phyloP scores from a whole-genome alignment of 1,284 basidiomycete species.

The Xerocomus minutiporus region DNA sequence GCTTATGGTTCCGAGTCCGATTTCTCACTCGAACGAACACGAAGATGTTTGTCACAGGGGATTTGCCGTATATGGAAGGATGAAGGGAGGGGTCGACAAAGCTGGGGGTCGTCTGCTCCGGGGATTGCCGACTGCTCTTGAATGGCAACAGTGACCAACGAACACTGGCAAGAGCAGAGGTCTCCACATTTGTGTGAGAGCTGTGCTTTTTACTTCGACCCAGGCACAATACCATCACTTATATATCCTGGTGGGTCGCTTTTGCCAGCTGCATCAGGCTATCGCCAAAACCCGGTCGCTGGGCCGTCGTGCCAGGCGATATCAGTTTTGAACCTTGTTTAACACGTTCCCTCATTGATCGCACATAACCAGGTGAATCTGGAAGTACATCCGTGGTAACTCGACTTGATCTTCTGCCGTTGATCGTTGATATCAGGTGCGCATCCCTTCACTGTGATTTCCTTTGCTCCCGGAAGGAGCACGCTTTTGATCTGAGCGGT shows the following conservation, averaged over 20 bases:
- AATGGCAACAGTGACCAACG: background rate
- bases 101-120: constrained; percentile 10
- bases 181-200: background rate
- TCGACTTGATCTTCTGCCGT: background rate
- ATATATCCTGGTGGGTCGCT: constrained; percentile 5
- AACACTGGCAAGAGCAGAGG: background rate
- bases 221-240: constrained; percentile 15
- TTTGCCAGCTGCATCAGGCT: constrained; percentile 7
- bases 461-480: constrained; percentile 3
- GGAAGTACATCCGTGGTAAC: constrained; percentile 5
- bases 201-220: constrained; percentile 15
- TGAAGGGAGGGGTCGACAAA: constrained; percentile 7
- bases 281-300: constrained; percentile 16
- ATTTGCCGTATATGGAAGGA: constrained; percentile 4
- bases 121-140: constrained; percentile 15
- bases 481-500: constrained; percentile 2
- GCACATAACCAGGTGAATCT: background rate
- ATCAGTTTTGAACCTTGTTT: constrained; percentile 14
- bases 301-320: constrained; percentile 14
- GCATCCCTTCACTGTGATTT: background rate
- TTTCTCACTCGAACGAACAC: constrained; percentile 14
- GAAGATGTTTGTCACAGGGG: constrained; percentile 8
- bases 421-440: constrained; percentile 8
- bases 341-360: constrained; percentile 10
- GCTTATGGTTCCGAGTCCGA: constrained; percentile 6